A percentile compares a stretch with the other conserved stretches of the same genome.
phyloP scores from a whole-genome alignment of 371 early-diverging fungal genomes.

The Mortierella sp. region DNA sequence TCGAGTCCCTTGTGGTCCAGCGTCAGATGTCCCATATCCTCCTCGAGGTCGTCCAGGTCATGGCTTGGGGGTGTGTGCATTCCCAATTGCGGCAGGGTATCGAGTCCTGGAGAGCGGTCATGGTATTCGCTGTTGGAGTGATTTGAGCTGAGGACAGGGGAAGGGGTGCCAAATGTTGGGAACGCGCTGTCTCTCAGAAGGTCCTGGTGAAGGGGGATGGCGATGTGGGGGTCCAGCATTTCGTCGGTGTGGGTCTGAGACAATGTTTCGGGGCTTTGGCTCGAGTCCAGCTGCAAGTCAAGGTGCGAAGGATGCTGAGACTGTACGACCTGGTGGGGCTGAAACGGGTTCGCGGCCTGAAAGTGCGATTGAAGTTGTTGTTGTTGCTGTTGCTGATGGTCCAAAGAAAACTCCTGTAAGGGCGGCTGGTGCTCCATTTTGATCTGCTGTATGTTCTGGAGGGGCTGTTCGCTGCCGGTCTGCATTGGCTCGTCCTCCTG shows the following conservation, averaged over 20 bases:
- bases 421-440: conserved; percentile 19
- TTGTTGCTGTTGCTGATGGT: conserved; percentile 20
- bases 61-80: conserved; percentile 14
- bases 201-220: conserved; percentile 19
- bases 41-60: conserved; percentile 35
- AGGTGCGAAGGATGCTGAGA: conserved; percentile 18
- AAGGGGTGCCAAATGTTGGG: conserved; percentile 21
- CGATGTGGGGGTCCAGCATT: conserved; percentile 14
- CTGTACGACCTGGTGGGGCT: conserved; percentile 16
- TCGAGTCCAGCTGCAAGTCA: conserved; percentile 37
- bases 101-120: conserved; percentile 13
- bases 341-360: conserved; percentile 16
- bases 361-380: conserved; percentile 19
- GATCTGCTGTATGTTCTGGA: not conserved
- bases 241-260: conserved; percentile 18
- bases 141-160: conserved; percentile 29
- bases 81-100: conserved; percentile 19
- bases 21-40: conserved; percentile 39
- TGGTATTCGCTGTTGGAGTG: conserved; percentile 24
- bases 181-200: conserved; percentile 17
- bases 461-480: not conserved
- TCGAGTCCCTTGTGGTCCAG: conserved; percentile 34
- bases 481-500: not conserved
- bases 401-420: conserved; percentile 7
- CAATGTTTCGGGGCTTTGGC: conserved; percentile 15